Evolutionary conservation across 345 rosid genomes (phyloP).

Genomic region (Trapa incisa): DNA sequence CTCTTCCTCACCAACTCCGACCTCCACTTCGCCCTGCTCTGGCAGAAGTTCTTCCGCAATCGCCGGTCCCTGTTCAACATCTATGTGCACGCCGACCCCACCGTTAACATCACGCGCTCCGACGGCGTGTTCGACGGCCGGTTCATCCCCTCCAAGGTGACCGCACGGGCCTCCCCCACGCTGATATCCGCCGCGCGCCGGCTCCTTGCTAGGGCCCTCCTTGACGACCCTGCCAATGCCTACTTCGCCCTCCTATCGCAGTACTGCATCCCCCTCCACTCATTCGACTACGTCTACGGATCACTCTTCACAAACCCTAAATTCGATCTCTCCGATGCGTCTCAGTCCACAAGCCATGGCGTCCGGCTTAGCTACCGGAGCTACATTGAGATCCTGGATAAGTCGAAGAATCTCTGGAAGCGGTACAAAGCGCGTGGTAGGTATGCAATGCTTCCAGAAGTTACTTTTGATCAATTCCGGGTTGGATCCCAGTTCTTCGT

Average conservation of each 20-base stretch:
- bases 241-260: slow-evolving; percentile 81
- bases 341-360: slow-evolving; percentile 27
- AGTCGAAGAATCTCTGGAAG: slow-evolving; percentile 66
- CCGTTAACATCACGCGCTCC: slow-evolving; percentile 41
- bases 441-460: slow-evolving; percentile 69
- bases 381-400: slow-evolving; percentile 59
- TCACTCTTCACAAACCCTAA: slow-evolving; percentile 38
- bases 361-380: slow-evolving; percentile 47
- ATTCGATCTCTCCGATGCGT: slow-evolving; percentile 40
- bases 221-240: slow-evolving; percentile 81
- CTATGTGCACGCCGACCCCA: slow-evolving; percentile 85
- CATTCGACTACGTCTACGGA: slow-evolving; percentile 52
- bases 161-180: slow-evolving; percentile 79
- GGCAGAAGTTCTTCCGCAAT: slow-evolving; percentile 53
- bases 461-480: slow-evolving; percentile 50
- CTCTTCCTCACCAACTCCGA: slow-evolving; percentile 87
- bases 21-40: slow-evolving; percentile 69
- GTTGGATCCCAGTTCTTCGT: slow-evolving; percentile 94
- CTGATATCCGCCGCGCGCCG: slow-evolving; percentile 87
- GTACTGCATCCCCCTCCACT: slow-evolving; percentile 73
- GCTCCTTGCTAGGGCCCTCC: slow-evolving; percentile 68
- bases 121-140: slow-evolving; percentile 29
- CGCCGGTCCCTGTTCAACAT: slow-evolving; percentile 45
- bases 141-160: slow-evolving; percentile 52
- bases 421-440: slow-evolving; percentile 72